These are phyloP conservation scores for Mycosphaerella sp. DNA, from an alignment of 2,329 filamentous ascomycete species.

Conservation along the genomic window DNA sequence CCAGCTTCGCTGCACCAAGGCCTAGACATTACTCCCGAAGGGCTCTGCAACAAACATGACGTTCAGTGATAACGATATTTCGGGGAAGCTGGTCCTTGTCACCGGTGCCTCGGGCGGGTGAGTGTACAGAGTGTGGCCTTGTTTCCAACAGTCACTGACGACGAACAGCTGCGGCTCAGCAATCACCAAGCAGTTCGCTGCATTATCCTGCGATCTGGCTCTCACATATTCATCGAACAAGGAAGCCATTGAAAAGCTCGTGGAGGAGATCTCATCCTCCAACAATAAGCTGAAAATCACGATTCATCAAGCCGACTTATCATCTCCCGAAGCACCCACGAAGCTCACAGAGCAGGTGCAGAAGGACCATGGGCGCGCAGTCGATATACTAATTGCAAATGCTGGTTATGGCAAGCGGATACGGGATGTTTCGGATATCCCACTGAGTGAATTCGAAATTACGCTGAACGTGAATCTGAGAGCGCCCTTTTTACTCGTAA, in stretches of 20 bases:
- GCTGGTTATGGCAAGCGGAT: slow-evolving; percentile 61
- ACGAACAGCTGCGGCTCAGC: slow-evolving; percentile 49
- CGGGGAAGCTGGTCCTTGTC: slow-evolving; percentile 51
- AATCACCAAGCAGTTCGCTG: slow-evolving; percentile 49
- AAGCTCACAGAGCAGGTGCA: slow-evolving; percentile 51
- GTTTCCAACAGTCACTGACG: not conserved
- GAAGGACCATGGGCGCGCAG: slow-evolving; percentile 46
- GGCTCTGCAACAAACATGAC: slow-evolving; percentile 6
- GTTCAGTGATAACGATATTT: slow-evolving; percentile 34
- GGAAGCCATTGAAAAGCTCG: slow-evolving; percentile 42
- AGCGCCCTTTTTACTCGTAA: slow-evolving; percentile 56
- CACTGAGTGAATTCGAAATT: slow-evolving; percentile 58
- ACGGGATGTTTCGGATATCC: slow-evolving; percentile 48
- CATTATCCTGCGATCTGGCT: slow-evolving; percentile 49
- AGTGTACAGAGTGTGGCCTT: not conserved
- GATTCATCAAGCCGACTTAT: slow-evolving; percentile 54
- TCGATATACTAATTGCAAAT: slow-evolving; percentile 60
- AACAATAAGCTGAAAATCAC: slow-evolving; percentile 40
- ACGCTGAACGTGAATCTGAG: slow-evolving; percentile 57
- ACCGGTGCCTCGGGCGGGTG: slow-evolving; percentile 52
- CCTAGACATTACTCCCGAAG: not conserved
- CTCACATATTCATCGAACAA: slow-evolving; percentile 52
- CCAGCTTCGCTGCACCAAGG: not conserved
- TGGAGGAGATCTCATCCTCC: slow-evolving; percentile 20
- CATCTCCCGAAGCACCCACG: slow-evolving; percentile 47